Base-by-base conservation (phyloP, 306 rosid species). In the Vicia villosa region DNA sequence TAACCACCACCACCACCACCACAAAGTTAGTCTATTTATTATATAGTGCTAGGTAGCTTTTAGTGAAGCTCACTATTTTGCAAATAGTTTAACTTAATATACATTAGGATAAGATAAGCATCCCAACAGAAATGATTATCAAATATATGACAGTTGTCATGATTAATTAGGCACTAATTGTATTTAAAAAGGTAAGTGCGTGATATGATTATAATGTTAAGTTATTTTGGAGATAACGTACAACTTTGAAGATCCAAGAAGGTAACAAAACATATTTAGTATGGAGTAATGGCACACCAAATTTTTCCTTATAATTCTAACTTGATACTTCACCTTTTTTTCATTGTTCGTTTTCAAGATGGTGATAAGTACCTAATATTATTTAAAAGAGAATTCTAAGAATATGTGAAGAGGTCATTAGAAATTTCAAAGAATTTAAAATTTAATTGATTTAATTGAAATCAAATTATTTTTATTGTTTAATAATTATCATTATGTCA, bases 1-100 rank as follows among this genome's bases (percentile, higher is more conserved):
- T 50, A 70, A 77, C 78, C 80, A 68, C 76, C 38, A 34, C 34
- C 30, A n/a, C n/a, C 24, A 30, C 38, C 78, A 69, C 84, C 78
- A 73, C 81, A 42, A 77, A 71, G 69, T 76, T 74, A 68, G 58
- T 10, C 6, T 49, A 26, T 30, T 15, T 49, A 26, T 30, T 15
- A 62, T 60, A 38, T 19, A 37, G 61, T 37, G 72, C 17, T 42
- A 52, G 72, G n/a, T 49, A 52, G 34, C 66, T 32, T 72, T 74
- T 21, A 62, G 70, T 70, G 68, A 75, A 12, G 52, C 57, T 28
- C 65, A 46, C 59, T 41, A 68, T 40, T 41, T 9, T 55, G 5
- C 14, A 56, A 63, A 16, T 72, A 62, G 61, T 74, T 66, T 74
- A 62, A 52, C 22, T 45, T n/a, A 4, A 15, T 61, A 24, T 24